Evolutionary conservation across 306 rosid species (phyloP).

Genomic region (Lathyrus sativus): DNA sequence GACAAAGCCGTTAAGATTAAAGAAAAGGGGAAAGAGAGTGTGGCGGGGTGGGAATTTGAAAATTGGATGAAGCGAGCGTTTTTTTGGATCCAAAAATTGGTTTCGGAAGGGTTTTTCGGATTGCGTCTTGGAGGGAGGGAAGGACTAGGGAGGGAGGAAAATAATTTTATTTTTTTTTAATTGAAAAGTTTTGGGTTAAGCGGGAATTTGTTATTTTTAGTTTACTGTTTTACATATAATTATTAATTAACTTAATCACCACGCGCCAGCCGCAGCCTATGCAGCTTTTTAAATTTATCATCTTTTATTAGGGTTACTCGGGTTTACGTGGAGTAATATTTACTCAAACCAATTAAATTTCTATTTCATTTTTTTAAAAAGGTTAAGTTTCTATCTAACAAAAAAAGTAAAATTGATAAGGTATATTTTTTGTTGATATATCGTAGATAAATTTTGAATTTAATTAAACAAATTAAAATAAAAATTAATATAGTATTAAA

Average conservation of each 20-base stretch:
- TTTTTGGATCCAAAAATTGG: not conserved
- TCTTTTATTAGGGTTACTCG: not conserved
- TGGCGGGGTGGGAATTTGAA: constrained; percentile 60
- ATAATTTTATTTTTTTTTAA: not conserved
- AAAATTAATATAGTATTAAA: too few species aligned
- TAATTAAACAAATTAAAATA: too few species aligned
- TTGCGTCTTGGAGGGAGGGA: constrained; percentile 26
- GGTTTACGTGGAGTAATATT: not conserved
- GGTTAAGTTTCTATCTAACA: too few species aligned
- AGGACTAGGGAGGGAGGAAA: not conserved
- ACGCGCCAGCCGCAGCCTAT: not conserved
- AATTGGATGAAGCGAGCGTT: constrained; percentile 27
- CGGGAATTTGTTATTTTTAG: not conserved
- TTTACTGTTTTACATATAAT: not conserved
- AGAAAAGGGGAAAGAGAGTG: not conserved
- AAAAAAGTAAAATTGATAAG: too few species aligned
- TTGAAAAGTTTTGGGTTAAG: not conserved
- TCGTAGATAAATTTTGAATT: too few species aligned
- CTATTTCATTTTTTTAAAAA: too few species aligned
- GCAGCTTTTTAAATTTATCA: too few species aligned
- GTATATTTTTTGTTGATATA: too few species aligned
- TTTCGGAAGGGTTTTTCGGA: not conserved
- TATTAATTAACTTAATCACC: too few species aligned
- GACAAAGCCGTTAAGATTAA: constrained; percentile 35
- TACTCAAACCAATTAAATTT: not conserved